These are phyloP conservation scores for Chernovozyma aurita DNA, from an alignment of 1,139 yeast species.

Conservation along the genomic window DNA sequence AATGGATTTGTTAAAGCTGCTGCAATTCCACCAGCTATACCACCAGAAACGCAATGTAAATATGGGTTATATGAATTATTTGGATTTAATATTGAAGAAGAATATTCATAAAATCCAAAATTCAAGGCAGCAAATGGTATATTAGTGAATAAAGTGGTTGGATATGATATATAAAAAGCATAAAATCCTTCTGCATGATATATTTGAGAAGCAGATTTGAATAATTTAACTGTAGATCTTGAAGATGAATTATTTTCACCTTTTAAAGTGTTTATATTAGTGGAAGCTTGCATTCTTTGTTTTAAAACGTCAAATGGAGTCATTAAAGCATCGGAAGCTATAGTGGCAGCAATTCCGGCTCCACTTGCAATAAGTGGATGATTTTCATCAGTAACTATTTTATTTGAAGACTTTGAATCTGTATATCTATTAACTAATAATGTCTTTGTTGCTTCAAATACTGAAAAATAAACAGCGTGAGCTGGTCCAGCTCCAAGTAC, in stretches of 20 bases:
- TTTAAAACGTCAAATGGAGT: conserved; percentile 96
- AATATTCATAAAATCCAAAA: conserved; percentile 87
- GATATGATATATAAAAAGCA: conserved; percentile 90
- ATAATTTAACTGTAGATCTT: conserved; percentile 21
- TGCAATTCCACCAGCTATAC: conserved; percentile 92
- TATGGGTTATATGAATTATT: conserved; percentile 77
- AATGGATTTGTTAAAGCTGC: conserved; percentile 96
- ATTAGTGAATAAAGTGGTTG: conserved; percentile 89
- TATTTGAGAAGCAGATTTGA: conserved; percentile 43
- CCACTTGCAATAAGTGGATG: conserved; percentile 79
- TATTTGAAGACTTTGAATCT: conserved; percentile 24
- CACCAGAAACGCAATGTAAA: conserved; percentile 91
- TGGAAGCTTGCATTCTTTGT: conserved; percentile 53
- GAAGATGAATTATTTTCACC: background rate
- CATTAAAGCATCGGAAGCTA: conserved; percentile 92
- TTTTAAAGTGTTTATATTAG: conserved; percentile 5
- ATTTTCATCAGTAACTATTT: conserved; percentile 55
- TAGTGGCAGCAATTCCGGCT: conserved; percentile 94
- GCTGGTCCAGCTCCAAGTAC: conserved; percentile 99
- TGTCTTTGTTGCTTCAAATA: conserved; percentile 83
- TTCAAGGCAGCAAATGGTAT: conserved; percentile 95
- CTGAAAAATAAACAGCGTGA: conserved; percentile 96
- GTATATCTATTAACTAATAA: conserved; percentile 41
- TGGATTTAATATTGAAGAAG: conserved; percentile 77
- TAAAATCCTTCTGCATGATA: conserved; percentile 72